phyloP scores from a whole-genome alignment of 345 rosid species.

The Populus pruinosa region DNA sequence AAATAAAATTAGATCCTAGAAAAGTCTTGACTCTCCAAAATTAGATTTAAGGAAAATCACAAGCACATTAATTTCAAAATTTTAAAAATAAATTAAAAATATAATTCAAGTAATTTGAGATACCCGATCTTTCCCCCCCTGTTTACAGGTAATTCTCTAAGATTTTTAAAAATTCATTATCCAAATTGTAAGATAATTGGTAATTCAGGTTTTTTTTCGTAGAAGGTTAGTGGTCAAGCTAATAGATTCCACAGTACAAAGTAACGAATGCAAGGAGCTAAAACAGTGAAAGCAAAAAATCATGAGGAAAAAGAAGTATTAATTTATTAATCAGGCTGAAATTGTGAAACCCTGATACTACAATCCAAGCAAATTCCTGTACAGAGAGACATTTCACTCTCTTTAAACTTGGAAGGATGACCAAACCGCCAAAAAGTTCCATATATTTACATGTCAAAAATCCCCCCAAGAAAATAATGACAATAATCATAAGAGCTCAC shows the following conservation, averaged over 20 bases:
- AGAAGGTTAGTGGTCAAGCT: not conserved
- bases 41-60: too few relatives aligned
- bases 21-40: too few relatives aligned
- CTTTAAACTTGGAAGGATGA: constrained; percentile 7
- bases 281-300: not conserved
- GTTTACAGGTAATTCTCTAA: too few relatives aligned
- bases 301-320: constrained; percentile 2
- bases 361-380: constrained; percentile 42
- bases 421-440: constrained; percentile 17
- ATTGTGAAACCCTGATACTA: constrained; percentile 17
- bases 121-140: too few relatives aligned
- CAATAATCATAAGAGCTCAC: constrained; percentile 24
- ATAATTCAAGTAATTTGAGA: too few relatives aligned
- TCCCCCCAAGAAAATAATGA: constrained; percentile 10
- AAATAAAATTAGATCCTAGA: too few relatives aligned
- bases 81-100: too few relatives aligned
- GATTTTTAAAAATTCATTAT: too few relatives aligned
- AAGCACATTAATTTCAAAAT: too few relatives aligned
- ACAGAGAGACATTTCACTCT: constrained; percentile 28
- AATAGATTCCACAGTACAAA: not conserved
- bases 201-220: too few relatives aligned
- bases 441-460: constrained; percentile 38
- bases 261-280: not conserved
- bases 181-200: too few relatives aligned
- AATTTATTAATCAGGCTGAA: constrained; percentile 33